Conservation (phyloP, 108 stramenopile species). For the Epipyxis sp. region DNA sequence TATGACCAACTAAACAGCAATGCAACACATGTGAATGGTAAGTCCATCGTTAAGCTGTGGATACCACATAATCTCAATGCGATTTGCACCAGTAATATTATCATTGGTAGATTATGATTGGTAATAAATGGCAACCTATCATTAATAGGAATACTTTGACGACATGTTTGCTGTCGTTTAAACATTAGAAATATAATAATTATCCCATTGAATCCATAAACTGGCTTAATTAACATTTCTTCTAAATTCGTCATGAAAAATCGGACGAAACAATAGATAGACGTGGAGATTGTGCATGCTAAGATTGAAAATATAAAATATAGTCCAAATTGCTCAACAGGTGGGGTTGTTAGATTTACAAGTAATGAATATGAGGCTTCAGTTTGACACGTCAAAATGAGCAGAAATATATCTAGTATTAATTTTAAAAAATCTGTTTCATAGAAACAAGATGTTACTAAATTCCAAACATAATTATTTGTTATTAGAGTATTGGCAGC, state of each 20-base stretch:
- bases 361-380: background rate
- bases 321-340: conserved; percentile 3
- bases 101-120: background rate
- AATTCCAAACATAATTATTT: conserved; percentile 4
- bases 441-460: conserved; percentile 3
- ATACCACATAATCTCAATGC: background rate
- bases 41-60: background rate
- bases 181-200: background rate
- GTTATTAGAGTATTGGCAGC: conserved; percentile 18
- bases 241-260: background rate
- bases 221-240: background rate
- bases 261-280: background rate
- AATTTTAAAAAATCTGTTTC: background rate
- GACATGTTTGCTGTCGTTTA: background rate
- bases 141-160: background rate
- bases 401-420: background rate
- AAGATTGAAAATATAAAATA: conserved; percentile 4
- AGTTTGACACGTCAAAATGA: background rate
- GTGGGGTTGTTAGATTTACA: too few species aligned
- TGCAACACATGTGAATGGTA: background rate
- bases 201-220: background rate
- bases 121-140: background rate
- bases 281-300: background rate
- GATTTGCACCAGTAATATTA: background rate
- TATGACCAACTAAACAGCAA: conserved; percentile 9